phyloP scores from a whole-genome alignment of 768 basidiomycete species.

The Amanita inopinata region DNA sequence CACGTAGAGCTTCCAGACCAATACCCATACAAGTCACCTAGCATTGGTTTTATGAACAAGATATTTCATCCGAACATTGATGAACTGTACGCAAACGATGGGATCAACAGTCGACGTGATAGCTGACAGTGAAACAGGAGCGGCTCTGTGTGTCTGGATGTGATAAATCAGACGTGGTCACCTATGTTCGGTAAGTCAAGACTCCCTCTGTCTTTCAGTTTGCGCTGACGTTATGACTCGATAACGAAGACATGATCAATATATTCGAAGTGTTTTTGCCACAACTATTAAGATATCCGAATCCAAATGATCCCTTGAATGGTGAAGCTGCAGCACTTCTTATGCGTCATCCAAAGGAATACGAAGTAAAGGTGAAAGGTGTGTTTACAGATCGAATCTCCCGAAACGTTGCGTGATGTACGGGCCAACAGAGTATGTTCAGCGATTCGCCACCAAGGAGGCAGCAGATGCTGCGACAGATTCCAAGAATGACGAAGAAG shows the following conservation, averaged over 20 bases:
- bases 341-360: slow-evolving; percentile 96
- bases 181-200: slow-evolving; percentile 89
- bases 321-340: slow-evolving; percentile 96
- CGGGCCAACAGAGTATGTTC: slow-evolving; percentile 75
- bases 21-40: slow-evolving; percentile 98
- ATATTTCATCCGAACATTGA: slow-evolving; percentile 99
- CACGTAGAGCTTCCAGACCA: slow-evolving; percentile 98
- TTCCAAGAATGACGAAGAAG: slow-evolving; percentile 54
- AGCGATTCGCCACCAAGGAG: slow-evolving; percentile 86
- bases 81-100: slow-evolving; percentile 81
- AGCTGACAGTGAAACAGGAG: slow-evolving; percentile 42
- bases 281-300: slow-evolving; percentile 94
- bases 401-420: slow-evolving; percentile 1
- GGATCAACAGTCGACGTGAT: slow-evolving; percentile 8
- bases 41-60: slow-evolving; percentile 99
- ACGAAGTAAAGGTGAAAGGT: slow-evolving; percentile 89
- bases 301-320: slow-evolving; percentile 96
- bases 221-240: background rate
- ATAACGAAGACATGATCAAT: slow-evolving; percentile 85
- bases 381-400: background rate
- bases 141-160: slow-evolving; percentile 96
- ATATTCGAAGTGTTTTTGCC: slow-evolving; percentile 98
- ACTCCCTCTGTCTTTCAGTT: background rate
- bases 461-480: slow-evolving; percentile 68
- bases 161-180: slow-evolving; percentile 99